Percentiles rank a stretch among this genome's conserved stretches.
Evolutionary conservation across 108 stramenopile genomes (phyloP).

Genomic region (Phaeodactylum tricornutum): DNA sequence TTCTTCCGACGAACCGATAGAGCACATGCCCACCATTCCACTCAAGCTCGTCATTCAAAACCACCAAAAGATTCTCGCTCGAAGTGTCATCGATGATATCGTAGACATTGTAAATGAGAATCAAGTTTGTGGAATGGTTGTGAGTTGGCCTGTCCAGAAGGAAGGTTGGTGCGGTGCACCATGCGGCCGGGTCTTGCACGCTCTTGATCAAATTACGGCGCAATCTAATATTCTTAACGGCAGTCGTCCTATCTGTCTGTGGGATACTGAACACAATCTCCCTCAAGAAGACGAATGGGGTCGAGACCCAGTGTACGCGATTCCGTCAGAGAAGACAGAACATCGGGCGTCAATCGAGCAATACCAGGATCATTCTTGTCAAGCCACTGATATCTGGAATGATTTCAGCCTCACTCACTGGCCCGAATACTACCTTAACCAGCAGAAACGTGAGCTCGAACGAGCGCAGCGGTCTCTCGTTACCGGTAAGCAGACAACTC

Average conservation of each 20-base stretch:
- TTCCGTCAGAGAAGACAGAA: not conserved
- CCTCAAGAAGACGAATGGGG: constrained; percentile 15
- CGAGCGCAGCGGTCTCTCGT: too few relatives aligned
- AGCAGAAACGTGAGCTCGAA: too few relatives aligned
- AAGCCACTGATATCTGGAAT: constrained; percentile 13
- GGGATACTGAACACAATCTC: constrained; percentile 8
- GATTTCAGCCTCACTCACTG: constrained; percentile 13
- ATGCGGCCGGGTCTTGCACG: constrained; percentile 16
- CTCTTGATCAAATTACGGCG: constrained; percentile 11
- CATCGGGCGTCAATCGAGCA: constrained; percentile 17
- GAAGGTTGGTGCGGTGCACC: constrained; percentile 13
- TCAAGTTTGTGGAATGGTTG: constrained; percentile 19
- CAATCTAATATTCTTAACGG: constrained; percentile 7
- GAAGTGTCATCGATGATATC: constrained; percentile 3
- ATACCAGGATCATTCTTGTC: constrained; percentile 2
- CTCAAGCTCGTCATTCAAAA: constrained; percentile 1
- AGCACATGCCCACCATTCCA: not conserved
- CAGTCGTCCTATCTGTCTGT: constrained; percentile 15
- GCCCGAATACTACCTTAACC: too few relatives aligned
- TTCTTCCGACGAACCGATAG: not conserved
- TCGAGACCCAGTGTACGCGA: constrained; percentile 7
- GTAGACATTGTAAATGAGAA: constrained; percentile 3
- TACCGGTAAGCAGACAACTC: too few relatives aligned
- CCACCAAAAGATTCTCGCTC: constrained; percentile 1
- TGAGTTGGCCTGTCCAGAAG: constrained; percentile 19